Evolutionary conservation across 23 red algal species (phyloP).

Genomic region (Gracilaria caudata): DNA sequence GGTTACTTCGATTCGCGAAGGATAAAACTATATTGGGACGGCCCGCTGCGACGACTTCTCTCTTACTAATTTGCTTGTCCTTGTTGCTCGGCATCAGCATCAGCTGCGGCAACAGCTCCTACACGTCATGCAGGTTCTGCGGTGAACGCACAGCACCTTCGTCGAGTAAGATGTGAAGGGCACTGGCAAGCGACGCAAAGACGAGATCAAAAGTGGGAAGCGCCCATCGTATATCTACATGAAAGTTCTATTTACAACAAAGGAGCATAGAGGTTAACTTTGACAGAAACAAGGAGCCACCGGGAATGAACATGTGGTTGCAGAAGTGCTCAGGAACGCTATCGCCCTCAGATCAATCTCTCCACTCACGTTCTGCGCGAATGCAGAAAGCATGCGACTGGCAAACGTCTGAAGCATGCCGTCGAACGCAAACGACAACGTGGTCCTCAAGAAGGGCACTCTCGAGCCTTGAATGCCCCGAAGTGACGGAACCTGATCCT

Average conservation of each 20-base stretch:
- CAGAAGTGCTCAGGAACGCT: not conserved
- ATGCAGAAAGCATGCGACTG: not conserved
- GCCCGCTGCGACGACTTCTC: no score
- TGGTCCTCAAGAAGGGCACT: not conserved
- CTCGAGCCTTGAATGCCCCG: not conserved
- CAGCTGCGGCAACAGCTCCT: no score
- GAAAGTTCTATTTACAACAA: not conserved
- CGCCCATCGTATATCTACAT: not conserved
- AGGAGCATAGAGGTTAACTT: not conserved
- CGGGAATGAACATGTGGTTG: not conserved
- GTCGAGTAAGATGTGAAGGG: not conserved
- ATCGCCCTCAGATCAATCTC: conserved; percentile 1
- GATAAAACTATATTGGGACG: no score
- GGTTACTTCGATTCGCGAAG: no score
- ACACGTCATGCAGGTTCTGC: no score
- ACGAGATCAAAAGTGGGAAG: not conserved
- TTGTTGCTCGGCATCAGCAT: no score
- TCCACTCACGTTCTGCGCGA: not conserved
- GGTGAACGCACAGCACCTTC: no score
- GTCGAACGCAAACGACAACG: not conserved
- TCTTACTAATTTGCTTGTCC: no score
- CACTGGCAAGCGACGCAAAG: no score
- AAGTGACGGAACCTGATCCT: not conserved
- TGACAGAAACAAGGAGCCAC: not conserved
- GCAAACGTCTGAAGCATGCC: not conserved